Evolutionary conservation across 140 eudicot genomes (phyloP).

Genomic region (Senecio squalidus): DNA sequence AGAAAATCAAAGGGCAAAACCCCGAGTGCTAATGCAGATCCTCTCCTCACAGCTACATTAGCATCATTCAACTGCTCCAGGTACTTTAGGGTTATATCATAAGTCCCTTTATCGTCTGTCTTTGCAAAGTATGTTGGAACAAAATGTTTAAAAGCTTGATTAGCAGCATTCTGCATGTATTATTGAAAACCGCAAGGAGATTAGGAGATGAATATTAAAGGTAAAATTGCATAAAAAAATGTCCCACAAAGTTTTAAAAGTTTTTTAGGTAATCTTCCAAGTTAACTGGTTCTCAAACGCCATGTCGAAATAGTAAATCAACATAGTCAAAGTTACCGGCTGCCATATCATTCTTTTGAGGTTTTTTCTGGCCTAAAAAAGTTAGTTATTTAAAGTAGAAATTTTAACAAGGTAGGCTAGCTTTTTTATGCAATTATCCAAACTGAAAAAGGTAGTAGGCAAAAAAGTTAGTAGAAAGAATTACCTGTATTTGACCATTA

Average conservation of each 20-base stretch:
- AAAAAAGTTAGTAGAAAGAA: neutral
- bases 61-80: conserved; percentile 74
- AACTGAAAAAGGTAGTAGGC: neutral
- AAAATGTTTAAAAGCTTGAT: conserved; percentile 75
- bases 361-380: too few relatives aligned
- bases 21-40: conserved; percentile 93
- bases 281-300: too few relatives aligned
- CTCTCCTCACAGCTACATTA: conserved; percentile 95
- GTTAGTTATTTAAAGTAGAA: too few relatives aligned
- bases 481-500: conserved; percentile 83
- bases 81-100: conserved; percentile 53
- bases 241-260: too few relatives aligned
- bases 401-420: too few relatives aligned
- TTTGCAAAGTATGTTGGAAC: conserved; percentile 56
- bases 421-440: too few relatives aligned
- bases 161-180: conserved; percentile 78
- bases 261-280: too few relatives aligned
- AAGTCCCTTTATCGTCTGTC: conserved; percentile 45
- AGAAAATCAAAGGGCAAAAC: conserved; percentile 80
- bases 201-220: conserved; percentile 8
- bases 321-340: too few relatives aligned
- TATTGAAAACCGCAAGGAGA: neutral
- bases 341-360: too few relatives aligned
- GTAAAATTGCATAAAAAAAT: too few relatives aligned
- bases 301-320: too few relatives aligned